Evolutionary conservation across 768 basidiomycete genomes (phyloP).

Genomic region (Fibroporia radiculosa): DNA sequence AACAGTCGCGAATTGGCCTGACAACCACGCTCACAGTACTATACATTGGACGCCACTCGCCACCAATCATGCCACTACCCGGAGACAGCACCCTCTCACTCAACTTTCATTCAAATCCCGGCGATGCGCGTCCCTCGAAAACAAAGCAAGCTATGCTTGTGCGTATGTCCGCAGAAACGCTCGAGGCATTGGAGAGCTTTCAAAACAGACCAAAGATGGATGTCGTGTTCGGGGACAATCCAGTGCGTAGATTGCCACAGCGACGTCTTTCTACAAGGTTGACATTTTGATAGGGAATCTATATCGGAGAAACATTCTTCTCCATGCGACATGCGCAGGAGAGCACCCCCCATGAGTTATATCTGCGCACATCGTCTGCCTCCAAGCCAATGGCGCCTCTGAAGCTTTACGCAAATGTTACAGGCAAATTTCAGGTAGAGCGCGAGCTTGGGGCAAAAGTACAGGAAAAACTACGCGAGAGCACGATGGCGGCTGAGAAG

Average conservation of each 20-base stretch:
- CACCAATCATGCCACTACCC: constrained; percentile 58
- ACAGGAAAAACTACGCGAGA: constrained; percentile 35
- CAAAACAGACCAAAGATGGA: constrained; percentile 39
- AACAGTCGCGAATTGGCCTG: too few species aligned
- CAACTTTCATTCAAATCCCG: constrained; percentile 47
- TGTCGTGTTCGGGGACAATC: constrained; percentile 53
- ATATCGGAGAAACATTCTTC: constrained; percentile 59
- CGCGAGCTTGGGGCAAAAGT: constrained; percentile 44
- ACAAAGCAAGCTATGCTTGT: constrained; percentile 72
- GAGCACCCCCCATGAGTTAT: constrained; percentile 59
- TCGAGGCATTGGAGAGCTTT: constrained; percentile 54
- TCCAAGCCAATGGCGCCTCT: constrained; percentile 56
- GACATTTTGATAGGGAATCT: constrained; percentile 43
- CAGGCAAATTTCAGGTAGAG: constrained; percentile 65
- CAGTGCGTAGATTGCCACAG: constrained; percentile 35
- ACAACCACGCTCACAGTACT: too few species aligned
- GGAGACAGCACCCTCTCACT: constrained; percentile 45
- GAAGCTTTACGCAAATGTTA: constrained; percentile 66
- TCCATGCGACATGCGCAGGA: constrained; percentile 50
- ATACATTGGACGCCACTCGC: too few species aligned
- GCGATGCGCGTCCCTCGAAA: constrained; percentile 47
- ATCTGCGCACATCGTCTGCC: constrained; percentile 53
- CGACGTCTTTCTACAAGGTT: not conserved
- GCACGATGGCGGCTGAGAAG: constrained; percentile 30
- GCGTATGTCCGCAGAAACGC: constrained; percentile 63